Evolutionary conservation across 805 yeast species (phyloP), one percentile per base, ranked within the genome.

Genomic region (Candida corydali): DNA sequence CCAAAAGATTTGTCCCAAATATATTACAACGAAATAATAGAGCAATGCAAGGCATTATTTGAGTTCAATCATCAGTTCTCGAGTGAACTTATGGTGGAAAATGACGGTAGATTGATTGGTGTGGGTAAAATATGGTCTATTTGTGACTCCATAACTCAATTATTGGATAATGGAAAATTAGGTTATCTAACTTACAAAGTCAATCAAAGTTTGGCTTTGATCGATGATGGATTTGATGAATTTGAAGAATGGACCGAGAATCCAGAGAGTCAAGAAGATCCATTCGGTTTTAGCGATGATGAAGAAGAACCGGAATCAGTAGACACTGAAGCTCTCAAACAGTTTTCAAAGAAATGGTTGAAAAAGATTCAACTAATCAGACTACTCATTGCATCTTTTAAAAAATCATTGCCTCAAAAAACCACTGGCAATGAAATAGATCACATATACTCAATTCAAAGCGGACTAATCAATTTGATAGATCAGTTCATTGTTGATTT

Each of bases 61-160:
- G 39, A 31, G 2, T 37, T 44, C 3, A 37, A 31, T 20, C 17
- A 17, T 22, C n/a, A 29, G 14, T 46, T 42, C 26, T 32, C 52
- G 1, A 27, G 50, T 22, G 51, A 46, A 27, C 36, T 48, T 10
- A 12, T 17, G 15, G 15, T 45, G 32, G 34, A 39, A 12, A 22
- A 22, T 15, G 60, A 62, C 22, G 67, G 60, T 3, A 65, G 89
- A 47, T 59, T 85, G 20, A 58, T 76, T 1, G 64, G 76, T 0
- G 75, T 84, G 15, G 93, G 88, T 11, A 72, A 73, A 50, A 64
- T 85, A 3, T 86, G 94, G 94, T 69, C 76, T n/a, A 55, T 63
- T 23, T 81, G 88, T 52, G 84, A 79, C 38, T 47, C 51, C 0
- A 35, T 83, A 7, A 54, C 58, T 8, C 53, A 57, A 7, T 50